phyloP scores from a whole-genome alignment of 75 land plant genomes.

The Chamaecyparis obtusa region DNA sequence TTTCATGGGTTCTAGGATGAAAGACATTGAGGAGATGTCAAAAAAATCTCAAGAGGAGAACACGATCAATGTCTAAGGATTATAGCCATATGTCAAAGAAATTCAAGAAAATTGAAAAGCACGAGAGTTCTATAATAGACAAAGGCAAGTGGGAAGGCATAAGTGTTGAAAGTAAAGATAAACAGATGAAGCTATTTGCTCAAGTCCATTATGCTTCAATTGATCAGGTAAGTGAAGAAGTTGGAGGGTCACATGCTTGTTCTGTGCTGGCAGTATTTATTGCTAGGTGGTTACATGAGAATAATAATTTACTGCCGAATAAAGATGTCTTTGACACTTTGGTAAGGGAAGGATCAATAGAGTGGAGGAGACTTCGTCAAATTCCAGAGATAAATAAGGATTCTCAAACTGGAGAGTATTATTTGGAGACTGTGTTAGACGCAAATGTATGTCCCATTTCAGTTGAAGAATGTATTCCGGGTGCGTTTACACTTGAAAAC shows the following conservation, averaged over 20 bases:
- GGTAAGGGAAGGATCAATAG: slow-evolving; percentile 35
- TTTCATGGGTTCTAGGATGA: too few relatives aligned
- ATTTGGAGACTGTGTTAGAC: slow-evolving; percentile 29
- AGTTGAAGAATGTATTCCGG: too few relatives aligned
- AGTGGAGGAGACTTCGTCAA: slow-evolving; percentile 11
- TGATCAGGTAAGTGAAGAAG: slow-evolving; percentile 36
- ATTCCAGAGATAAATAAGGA: not conserved
- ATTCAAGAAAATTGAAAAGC: too few relatives aligned
- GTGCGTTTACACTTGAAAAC: slow-evolving; percentile 23
- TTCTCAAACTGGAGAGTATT: slow-evolving; percentile 37
- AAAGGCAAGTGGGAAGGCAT: slow-evolving; percentile 34
- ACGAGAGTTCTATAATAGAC: slow-evolving; percentile 20
- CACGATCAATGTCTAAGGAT: too few relatives aligned
- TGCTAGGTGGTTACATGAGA: slow-evolving; percentile 34
- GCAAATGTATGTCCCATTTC: slow-evolving; percentile 23
- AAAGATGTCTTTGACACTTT: slow-evolving; percentile 36
- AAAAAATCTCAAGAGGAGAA: too few relatives aligned
- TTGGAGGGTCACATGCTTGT: slow-evolving; percentile 37
- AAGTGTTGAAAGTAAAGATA: slow-evolving; percentile 31
- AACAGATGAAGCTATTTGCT: slow-evolving; percentile 27
- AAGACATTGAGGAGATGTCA: too few relatives aligned
- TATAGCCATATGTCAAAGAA: too few relatives aligned
- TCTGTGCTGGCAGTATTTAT: slow-evolving; percentile 38
- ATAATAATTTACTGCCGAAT: slow-evolving; percentile 21
- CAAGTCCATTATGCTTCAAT: slow-evolving; percentile 30